phyloP scores from a whole-genome alignment of 2,329 filamentous ascomycete genomes.

The Fusarium poae region DNA sequence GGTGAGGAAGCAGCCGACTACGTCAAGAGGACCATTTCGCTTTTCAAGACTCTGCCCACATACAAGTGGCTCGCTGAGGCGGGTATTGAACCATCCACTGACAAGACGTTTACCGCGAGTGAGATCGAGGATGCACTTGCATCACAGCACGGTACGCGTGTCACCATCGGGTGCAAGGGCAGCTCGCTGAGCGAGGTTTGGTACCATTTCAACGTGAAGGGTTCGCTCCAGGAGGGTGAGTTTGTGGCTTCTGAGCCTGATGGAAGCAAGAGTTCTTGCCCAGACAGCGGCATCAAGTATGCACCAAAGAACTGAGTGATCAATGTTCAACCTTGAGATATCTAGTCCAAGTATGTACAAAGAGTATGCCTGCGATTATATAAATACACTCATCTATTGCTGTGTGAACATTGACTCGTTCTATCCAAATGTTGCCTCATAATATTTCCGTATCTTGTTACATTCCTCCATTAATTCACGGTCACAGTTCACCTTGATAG shows the following conservation, averaged over 20 bases:
- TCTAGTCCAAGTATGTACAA: background rate
- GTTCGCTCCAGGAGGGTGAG: slow-evolving; percentile 69
- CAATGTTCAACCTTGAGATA: background rate
- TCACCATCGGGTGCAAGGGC: slow-evolving; percentile 69
- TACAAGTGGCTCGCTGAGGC: slow-evolving; percentile 72
- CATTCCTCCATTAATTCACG: slow-evolving; percentile 39
- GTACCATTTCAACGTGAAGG: slow-evolving; percentile 73
- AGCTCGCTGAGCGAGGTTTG: slow-evolving; percentile 66
- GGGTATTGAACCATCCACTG: slow-evolving; percentile 67
- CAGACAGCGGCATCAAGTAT: slow-evolving; percentile 54
- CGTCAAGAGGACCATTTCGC: slow-evolving; percentile 73
- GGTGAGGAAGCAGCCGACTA: slow-evolving; percentile 77
- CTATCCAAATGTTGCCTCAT: slow-evolving; percentile 37
- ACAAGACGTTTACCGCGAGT: slow-evolving; percentile 68
- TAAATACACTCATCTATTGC: background rate
- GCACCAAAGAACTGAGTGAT: slow-evolving; percentile 42
- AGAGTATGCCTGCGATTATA: background rate
- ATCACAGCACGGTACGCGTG: slow-evolving; percentile 65
- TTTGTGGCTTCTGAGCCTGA: slow-evolving; percentile 70
- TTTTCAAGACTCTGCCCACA: slow-evolving; percentile 76
- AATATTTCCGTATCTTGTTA: slow-evolving; percentile 42
- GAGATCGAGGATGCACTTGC: slow-evolving; percentile 71
- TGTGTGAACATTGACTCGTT: background rate
- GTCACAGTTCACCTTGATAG: slow-evolving; percentile 41
- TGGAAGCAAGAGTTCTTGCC: slow-evolving; percentile 70